Conservation (phyloP, 2,329 filamentous ascomycete species). For the Phyllosticta citribraziliensis region DNA sequence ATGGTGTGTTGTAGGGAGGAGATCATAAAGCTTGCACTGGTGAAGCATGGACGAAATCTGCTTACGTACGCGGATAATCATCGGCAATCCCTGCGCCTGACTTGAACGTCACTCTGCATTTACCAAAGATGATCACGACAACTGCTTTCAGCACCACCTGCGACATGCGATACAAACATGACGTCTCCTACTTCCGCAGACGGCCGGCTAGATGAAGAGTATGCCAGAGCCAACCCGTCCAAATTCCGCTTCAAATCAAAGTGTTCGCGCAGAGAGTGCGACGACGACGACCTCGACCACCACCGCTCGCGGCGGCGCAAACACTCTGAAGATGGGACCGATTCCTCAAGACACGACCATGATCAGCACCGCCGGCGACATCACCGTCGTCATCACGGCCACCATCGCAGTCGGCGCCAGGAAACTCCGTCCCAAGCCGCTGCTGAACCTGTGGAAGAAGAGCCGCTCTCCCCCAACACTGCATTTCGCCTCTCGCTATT, state of each 20-base stretch:
- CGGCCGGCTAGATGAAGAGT: conserved; percentile 13
- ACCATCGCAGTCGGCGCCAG: conserved; percentile 7
- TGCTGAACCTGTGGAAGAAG: conserved; percentile 36
- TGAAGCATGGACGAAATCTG: not conserved
- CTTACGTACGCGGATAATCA: conserved; percentile 1
- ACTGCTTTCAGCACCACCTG: conserved; percentile 14
- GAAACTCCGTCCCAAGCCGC: not conserved
- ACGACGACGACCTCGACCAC: conserved; percentile 8
- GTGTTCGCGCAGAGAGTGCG: conserved; percentile 17
- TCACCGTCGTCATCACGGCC: conserved; percentile 1
- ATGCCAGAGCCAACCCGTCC: conserved; percentile 20
- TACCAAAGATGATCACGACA: not conserved
- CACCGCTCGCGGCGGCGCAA: not conserved
- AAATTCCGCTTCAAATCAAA: conserved; percentile 32
- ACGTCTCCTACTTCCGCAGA: not conserved
- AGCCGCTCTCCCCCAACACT: conserved; percentile 41
- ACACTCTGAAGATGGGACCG: not conserved
- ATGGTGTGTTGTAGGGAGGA: conserved; percentile 6
- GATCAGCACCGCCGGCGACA: not conserved
- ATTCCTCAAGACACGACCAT: not conserved
- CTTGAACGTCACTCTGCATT: not conserved
- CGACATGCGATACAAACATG: conserved; percentile 9
- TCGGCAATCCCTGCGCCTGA: not conserved
- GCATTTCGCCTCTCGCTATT: conserved; percentile 93
- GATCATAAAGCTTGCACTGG: not conserved